These are phyloP conservation scores for Cyberlindnera petersonii DNA, from an alignment of 805 yeast species.

Conservation along the genomic window DNA sequence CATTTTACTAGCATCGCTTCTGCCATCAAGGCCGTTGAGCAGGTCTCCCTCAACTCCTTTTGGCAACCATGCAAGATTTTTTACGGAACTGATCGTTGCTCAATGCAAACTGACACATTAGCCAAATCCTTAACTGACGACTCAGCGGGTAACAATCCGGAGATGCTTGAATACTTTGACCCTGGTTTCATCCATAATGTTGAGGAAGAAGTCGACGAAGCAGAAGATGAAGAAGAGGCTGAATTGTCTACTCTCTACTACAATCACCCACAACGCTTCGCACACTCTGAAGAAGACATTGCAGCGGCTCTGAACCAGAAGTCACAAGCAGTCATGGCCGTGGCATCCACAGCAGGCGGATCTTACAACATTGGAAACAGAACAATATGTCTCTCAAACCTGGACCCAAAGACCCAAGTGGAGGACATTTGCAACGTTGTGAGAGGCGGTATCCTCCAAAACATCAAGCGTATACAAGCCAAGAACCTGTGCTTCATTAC, in stretches of 20 bases:
- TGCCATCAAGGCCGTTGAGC: slow-evolving; percentile 83
- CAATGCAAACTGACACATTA: slow-evolving; percentile 30
- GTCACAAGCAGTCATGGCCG: slow-evolving; percentile 13
- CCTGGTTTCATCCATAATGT: slow-evolving; percentile 27
- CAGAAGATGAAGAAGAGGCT: slow-evolving; percentile 11
- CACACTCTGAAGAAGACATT: slow-evolving; percentile 9
- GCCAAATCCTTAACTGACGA: slow-evolving; percentile 21
- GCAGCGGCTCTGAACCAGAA: slow-evolving; percentile 13
- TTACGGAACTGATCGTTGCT: slow-evolving; percentile 92
- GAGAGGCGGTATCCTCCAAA: slow-evolving; percentile 72
- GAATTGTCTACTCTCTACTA: slow-evolving; percentile 4
- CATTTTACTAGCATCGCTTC: slow-evolving; percentile 81
- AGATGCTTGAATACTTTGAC: slow-evolving; percentile 65
- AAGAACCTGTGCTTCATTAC: slow-evolving; percentile 65
- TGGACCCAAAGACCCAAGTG: slow-evolving; percentile 58
- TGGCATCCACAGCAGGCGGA: slow-evolving; percentile 53
- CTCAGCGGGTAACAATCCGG: too few relatives aligned
- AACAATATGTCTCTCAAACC: slow-evolving; percentile 64
- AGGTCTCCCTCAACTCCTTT: slow-evolving; percentile 59
- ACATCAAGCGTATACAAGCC: slow-evolving; percentile 46
- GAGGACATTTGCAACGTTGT: slow-evolving; percentile 76
- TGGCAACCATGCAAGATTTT: slow-evolving; percentile 75
- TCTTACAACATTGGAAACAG: slow-evolving; percentile 77
- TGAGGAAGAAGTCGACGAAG: too few relatives aligned
- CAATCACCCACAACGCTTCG: slow-evolving; percentile 10